Base-by-base conservation (phyloP, 2,329 filamentous ascomycete genomes). In the Stagonosporopsis rhizophila region DNA sequence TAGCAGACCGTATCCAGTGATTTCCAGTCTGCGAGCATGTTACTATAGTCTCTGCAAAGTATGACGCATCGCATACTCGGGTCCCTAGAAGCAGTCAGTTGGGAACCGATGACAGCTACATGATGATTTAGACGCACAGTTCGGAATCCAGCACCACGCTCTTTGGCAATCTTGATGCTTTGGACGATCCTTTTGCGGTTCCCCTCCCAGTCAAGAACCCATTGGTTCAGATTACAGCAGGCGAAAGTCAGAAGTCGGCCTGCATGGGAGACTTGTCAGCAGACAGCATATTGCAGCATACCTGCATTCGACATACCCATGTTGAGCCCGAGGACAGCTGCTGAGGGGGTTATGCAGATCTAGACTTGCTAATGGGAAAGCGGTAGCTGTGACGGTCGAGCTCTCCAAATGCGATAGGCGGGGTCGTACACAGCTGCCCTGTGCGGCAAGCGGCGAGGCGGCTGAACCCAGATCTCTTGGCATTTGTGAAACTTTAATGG, bases 161-260 rank as follows among this genome's bases (percentile, higher is more conserved):
- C 22, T 72, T 89, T 90, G 17, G 88, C 86, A 49, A 77, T 54
- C 34, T 76, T 79, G 64, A 90, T 87, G 52, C 83, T 86, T 70
- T 88, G 80, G 17, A 87, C 81, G 60, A 90, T 89, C 17, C 88
- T 80, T 44, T 82, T 79, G 2, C 80, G 74, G 67, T 91, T 91
- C 34, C 87, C 87, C 59, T 84, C 79, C 53, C 60, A 70, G 38
- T 69, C 68, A 35, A 69, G 55, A 8, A 61, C 66, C 67, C 67
- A 70, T 44, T 70, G 68, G 45, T 69, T 71, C 22, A 74, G 60
- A 44, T 60, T 63, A 56, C 72, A 72, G n/a, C 69, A 71, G 14
- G 70, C 68, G 3, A 73, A 61, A 12, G 64, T 69, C 40, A 70
- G 59, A 40, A 68, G 58, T 20, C 66, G 59, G 14, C 61, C 58